These are phyloP conservation scores for Papiliotrema nemorosa DNA, from an alignment of 1,284 basidiomycete genomes.

Conservation along the genomic window DNA sequence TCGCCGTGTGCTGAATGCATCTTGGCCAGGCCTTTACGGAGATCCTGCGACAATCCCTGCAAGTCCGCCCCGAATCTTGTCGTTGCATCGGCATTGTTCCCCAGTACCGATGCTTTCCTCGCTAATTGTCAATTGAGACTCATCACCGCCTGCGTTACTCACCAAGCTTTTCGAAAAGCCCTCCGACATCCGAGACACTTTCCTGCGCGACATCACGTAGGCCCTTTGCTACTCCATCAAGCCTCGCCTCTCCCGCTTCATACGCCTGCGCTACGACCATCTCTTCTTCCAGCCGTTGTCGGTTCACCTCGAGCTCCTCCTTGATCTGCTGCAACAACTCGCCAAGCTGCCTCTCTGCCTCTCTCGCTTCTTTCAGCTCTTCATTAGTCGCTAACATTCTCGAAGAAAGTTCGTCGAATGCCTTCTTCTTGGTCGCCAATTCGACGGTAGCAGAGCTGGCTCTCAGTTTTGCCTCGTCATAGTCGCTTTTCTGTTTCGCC, in stretches of 20 bases:
- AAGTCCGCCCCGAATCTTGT: slow-evolving; percentile 61
- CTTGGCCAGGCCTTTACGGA: slow-evolving; percentile 57
- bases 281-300: slow-evolving; percentile 69
- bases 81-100: slow-evolving; percentile 62
- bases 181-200: slow-evolving; percentile 66
- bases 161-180: slow-evolving; percentile 82
- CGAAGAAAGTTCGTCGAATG: slow-evolving; percentile 82
- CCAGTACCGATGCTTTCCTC: neutral
- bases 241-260: slow-evolving; percentile 65
- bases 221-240: slow-evolving; percentile 67
- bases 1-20: slow-evolving; percentile 52
- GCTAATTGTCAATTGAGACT: neutral
- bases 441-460: slow-evolving; percentile 79
- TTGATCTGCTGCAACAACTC: slow-evolving; percentile 58
- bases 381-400: slow-evolving; percentile 68
- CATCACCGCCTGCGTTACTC: slow-evolving; percentile 25
- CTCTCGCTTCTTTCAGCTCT: slow-evolving; percentile 59
- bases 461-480: slow-evolving; percentile 75
- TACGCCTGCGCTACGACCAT: slow-evolving; percentile 69
- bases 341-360: slow-evolving; percentile 57
- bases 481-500: slow-evolving; percentile 67
- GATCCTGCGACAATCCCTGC: slow-evolving; percentile 60
- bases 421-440: slow-evolving; percentile 72
- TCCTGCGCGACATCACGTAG: slow-evolving; percentile 66
- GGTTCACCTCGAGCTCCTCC: slow-evolving; percentile 58